These are phyloP conservation scores for Entomortierella chlamydospora DNA, from an alignment of 192 early-diverging fungal genomes.

Conservation along the genomic window DNA sequence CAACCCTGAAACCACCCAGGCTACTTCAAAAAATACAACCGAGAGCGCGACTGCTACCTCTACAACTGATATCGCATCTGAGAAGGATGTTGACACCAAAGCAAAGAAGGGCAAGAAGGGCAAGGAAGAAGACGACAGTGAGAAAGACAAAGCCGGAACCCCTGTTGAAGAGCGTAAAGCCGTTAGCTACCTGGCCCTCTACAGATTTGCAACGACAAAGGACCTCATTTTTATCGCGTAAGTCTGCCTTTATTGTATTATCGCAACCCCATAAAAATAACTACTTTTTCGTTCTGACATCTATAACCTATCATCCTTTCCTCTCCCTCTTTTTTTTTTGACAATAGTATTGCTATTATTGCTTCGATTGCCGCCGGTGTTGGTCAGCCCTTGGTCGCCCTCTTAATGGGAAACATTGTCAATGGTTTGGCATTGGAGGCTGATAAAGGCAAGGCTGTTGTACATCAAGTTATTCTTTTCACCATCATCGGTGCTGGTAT, in stretches of 20 bases:
- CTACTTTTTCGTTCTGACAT: neutral
- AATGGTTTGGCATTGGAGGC: neutral
- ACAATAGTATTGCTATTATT: slow-evolving; percentile 29
- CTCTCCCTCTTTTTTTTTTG: neutral
- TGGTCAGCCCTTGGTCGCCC: slow-evolving; percentile 39
- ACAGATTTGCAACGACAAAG: slow-evolving; percentile 70
- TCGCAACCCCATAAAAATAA: no score
- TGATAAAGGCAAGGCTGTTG: neutral
- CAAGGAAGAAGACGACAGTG: slow-evolving; percentile 7
- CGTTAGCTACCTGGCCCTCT: slow-evolving; percentile 70
- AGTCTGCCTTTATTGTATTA: neutral
- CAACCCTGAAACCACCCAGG: neutral
- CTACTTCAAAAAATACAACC: slow-evolving; percentile 1
- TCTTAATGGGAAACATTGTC: slow-evolving; percentile 35
- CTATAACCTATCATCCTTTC: neutral
- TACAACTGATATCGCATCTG: slow-evolving; percentile 5
- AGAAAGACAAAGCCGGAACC: no score
- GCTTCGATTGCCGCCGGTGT: slow-evolving; percentile 26
- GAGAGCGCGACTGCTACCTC: slow-evolving; percentile 3
- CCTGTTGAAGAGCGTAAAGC: slow-evolving; percentile 55
- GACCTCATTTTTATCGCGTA: slow-evolving; percentile 59
- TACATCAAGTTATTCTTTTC: slow-evolving; percentile 21
- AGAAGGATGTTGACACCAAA: slow-evolving; percentile 1
- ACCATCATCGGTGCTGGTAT: slow-evolving; percentile 64
- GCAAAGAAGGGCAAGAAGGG: slow-evolving; percentile 21